Conservation (phyloP, 1,284 basidiomycete species). For the Paramarasmius palmivorus region DNA sequence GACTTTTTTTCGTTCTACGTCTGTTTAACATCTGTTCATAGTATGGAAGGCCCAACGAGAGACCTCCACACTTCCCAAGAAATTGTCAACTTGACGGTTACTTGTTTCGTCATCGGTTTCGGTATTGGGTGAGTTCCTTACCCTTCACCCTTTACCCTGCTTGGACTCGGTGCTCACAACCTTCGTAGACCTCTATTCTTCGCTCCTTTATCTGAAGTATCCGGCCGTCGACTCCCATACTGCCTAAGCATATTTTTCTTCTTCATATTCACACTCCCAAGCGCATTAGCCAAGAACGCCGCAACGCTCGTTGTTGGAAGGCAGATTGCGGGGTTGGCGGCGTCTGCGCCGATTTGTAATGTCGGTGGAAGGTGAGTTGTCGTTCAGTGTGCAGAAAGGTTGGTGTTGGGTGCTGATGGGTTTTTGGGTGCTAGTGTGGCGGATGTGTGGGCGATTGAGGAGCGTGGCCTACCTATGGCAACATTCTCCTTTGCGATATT, state of each 20-base stretch:
- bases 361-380: conserved; percentile 36
- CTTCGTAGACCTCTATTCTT: conserved; percentile 32
- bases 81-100: conserved; percentile 36
- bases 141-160: too few species aligned
- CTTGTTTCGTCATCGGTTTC: conserved; percentile 41
- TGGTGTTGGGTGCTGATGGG: not conserved
- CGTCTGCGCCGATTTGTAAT: conserved; percentile 41
- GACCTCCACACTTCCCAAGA: conserved; percentile 32
- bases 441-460: conserved; percentile 59
- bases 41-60: conserved; percentile 31
- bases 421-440: conserved; percentile 39
- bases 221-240: conserved; percentile 51
- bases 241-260: conserved; percentile 57
- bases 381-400: too few species aligned
- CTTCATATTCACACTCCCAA: conserved; percentile 62
- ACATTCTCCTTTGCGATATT: conserved; percentile 65
- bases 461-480: conserved; percentile 63
- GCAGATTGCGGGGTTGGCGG: conserved; percentile 61
- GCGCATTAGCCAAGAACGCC: conserved; percentile 59
- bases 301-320: conserved; percentile 62
- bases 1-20: not conserved
- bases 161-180: not conserved
- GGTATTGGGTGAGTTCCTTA: conserved; percentile 35
- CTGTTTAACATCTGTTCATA: conserved; percentile 14
- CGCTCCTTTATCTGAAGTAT: conserved; percentile 45